Base-by-base conservation (phyloP, 2,329 filamentous ascomycete species). In the Monilinia aucupariae region DNA sequence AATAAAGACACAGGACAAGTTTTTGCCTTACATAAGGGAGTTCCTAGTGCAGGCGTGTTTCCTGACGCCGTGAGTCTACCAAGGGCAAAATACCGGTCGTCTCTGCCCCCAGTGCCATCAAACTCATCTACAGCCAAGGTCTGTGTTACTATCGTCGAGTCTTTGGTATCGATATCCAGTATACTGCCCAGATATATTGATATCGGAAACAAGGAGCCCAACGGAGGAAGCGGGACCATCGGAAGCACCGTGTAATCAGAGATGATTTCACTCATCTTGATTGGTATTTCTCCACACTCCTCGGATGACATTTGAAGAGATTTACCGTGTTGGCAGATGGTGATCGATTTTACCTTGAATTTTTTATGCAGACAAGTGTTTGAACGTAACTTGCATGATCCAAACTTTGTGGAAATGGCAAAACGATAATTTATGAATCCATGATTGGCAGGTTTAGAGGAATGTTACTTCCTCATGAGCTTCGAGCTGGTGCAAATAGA, bases 191-290 rank as follows among this genome's bases (percentile, higher is more conserved):
- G 4, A 37, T 10, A 12, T 47, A 47, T 48, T 30, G 30, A 9
- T 8, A 20, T 6, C 54, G 8, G 22, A 2, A 15, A 39, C 12
- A 39, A 39, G 13, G 2, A 4, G 37, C 37, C 37, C 37, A 39
- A 39, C 37, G 13, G 37, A 37, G 34, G 34, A 12, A 37, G 13
- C 34, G 34, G 34, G 34, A 2, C 9, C 9, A 37, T 37, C 13
- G 10, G 34, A 37, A 13, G 8, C 34, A 37, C 10, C 8, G 7
- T 37, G 13, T 6, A 47, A 37, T 47, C 41, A 20, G 41, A 47
- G n/a, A 47, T 45, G 7, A 17, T 7, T 47, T 58, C 54, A 37
- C 30, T 58, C 41, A 58, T 58, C 41, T 47, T 58, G 17, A 58
- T 34, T 13, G n/a, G n/a, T 8, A 47, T 48, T 1, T 56, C n/a